Evolutionary conservation across 306 rosid genomes (phyloP), one percentile per base, ranked within the genome.

Genomic region (Neltuma alba): DNA sequence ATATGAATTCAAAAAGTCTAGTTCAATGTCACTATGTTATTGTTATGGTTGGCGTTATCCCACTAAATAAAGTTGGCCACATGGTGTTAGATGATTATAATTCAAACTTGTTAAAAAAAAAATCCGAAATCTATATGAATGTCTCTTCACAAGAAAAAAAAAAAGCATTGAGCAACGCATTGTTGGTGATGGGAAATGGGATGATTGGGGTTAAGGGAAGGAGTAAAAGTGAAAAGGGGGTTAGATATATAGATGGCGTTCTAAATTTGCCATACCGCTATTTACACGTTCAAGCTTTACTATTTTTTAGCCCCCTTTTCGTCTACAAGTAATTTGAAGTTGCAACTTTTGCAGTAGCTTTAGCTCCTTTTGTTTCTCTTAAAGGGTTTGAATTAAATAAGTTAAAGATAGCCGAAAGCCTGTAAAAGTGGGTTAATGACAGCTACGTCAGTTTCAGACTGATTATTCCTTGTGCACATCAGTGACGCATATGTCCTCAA

Each of bases 351-450:
- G 52, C 21, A 23, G 69, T 34, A 68, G 41, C 25, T 50, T 72
- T 33, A 73, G 60, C 66, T 68, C 54, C 76, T 34, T 71, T 37
- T 41, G 47, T 55, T 83, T 77, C 58, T 41, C 42, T 50, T 50
- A 21, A 55, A 52, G 58, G 57, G n/a, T 23, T 15, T 73, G 67
- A 40, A 79, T 14, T 41, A 69, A 21, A 36, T 34, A 15, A 71
- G 75, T 31, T 64, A 33, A 75, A 79, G 58, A 52, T 63, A 79
- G 48, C 63, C 31, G 75, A 69, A 83, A 71, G 52, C 75, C 76
- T 72, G 50, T 31, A 42, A 65, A 75, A 72, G 79, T 11, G 9
- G 36, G 52, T 74, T 70, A 79, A 72, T 47, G 81, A 79, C 83
- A 79, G 61, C 83, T 72, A 62, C 12, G 14, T 57, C 25, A 48